Evolutionary conservation across 257 asterid species (phyloP).

Genomic region (Nicotiana noctiflora): DNA sequence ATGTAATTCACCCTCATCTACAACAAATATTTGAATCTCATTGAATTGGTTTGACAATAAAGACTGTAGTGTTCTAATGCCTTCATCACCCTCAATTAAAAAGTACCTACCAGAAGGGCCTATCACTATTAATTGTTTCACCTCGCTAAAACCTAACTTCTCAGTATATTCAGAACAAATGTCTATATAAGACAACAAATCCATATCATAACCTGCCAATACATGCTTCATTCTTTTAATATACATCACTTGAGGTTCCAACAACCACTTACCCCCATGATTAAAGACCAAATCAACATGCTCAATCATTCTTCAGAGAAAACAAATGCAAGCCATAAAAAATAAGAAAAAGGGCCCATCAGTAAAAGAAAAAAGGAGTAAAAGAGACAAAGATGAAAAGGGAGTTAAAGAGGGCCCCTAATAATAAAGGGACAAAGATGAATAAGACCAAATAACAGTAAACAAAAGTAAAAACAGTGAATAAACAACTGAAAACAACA

Average conservation of each 20-base stretch:
- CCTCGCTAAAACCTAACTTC: background rate
- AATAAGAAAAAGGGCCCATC: background rate
- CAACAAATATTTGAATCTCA: too few relatives aligned
- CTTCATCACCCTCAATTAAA: too few relatives aligned
- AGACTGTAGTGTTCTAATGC: too few relatives aligned
- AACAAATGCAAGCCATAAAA: background rate
- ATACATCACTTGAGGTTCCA: background rate
- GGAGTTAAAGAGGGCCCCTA: background rate
- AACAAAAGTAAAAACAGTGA: background rate
- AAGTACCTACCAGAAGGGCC: too few relatives aligned
- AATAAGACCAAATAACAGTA: background rate
- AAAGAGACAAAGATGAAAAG: too few relatives aligned
- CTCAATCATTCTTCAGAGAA: background rate
- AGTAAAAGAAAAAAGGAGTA: too few relatives aligned
- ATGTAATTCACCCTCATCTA: too few relatives aligned
- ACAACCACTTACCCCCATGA: background rate
- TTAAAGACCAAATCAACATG: background rate
- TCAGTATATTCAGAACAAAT: background rate
- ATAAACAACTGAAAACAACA: too few relatives aligned
- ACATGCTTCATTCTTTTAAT: background rate
- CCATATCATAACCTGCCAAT: too few relatives aligned
- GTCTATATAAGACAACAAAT: background rate
- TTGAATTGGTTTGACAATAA: too few relatives aligned
- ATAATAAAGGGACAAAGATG: background rate
- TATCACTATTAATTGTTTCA: too few relatives aligned